phyloP scores from a whole-genome alignment of 2,329 filamentous ascomycete genomes.

The Hymenoscyphus fructigenus region DNA sequence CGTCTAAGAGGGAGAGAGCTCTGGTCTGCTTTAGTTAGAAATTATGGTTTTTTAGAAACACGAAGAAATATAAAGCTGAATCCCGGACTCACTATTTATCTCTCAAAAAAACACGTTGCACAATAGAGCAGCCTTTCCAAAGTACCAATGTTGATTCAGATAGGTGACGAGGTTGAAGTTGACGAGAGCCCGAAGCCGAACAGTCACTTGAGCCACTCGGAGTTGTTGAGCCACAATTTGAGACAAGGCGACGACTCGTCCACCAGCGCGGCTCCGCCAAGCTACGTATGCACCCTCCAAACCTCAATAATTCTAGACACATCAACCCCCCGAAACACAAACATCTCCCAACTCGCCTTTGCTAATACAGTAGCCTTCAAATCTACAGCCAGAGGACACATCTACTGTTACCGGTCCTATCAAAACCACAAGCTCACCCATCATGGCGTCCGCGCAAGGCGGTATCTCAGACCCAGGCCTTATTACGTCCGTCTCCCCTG shows the following conservation, averaged over 20 bases:
- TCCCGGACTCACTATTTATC: not conserved
- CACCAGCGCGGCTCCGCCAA: not conserved
- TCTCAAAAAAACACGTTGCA: not conserved
- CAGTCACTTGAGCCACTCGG: not conserved
- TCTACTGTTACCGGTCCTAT: constrained; percentile 12
- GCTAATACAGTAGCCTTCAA: constrained; percentile 7
- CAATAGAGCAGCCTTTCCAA: not conserved
- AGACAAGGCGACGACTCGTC: constrained; percentile 7
- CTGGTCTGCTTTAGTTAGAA: not conserved
- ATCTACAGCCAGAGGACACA: constrained; percentile 8
- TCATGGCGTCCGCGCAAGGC: constrained; percentile 42
- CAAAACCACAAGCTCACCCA: constrained; percentile 15
- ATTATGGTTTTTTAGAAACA: not conserved
- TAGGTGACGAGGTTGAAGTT: not conserved
- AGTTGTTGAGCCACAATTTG: constrained; percentile 1
- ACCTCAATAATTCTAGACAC: constrained; percentile 7
- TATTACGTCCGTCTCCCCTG: constrained; percentile 54
- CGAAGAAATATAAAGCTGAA: not conserved
- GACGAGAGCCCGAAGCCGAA: too few species aligned
- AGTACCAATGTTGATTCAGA: not conserved
- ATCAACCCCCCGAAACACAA: not conserved
- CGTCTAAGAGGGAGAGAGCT: not conserved
- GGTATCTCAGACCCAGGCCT: constrained; percentile 67
- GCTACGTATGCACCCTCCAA: constrained; percentile 17
- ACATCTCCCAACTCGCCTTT: constrained; percentile 8